Percentiles rank a stretch among this genome's conserved stretches.
Conservation (phyloP, 805 yeast species). For the Barnettozyma botsteinii region DNA sequence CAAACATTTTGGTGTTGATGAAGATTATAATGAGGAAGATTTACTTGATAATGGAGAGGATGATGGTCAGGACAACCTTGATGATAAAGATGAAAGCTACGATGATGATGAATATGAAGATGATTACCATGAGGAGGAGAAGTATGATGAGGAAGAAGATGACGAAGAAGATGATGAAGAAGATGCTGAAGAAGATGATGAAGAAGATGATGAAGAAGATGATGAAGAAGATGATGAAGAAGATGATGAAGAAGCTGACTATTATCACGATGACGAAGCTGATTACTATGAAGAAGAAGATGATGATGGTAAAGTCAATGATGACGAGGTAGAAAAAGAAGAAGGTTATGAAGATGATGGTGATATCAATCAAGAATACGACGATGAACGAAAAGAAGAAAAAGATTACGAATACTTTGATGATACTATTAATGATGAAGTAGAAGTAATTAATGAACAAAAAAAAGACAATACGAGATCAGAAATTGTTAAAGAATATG, state of each 20-base stretch:
- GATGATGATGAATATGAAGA: slow-evolving; percentile 14
- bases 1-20: slow-evolving; percentile 7
- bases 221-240: slow-evolving; percentile 25
- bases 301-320: slow-evolving; percentile 5
- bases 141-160: slow-evolving; percentile 12
- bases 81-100: slow-evolving; percentile 8
- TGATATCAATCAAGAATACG: too few relatives aligned
- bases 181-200: slow-evolving; percentile 21
- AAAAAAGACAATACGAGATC: too few relatives aligned
- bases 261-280: slow-evolving; percentile 1
- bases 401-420: too few relatives aligned
- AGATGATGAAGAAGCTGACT: slow-evolving; percentile 24
- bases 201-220: slow-evolving; percentile 8
- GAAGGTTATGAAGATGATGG: neutral
- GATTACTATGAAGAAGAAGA: slow-evolving; percentile 18
- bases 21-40: slow-evolving; percentile 4
- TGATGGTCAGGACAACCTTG: slow-evolving; percentile 10
- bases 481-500: too few relatives aligned
- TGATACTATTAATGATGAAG: too few relatives aligned
- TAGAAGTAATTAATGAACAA: too few relatives aligned
- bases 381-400: too few relatives aligned
- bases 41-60: slow-evolving; percentile 8
- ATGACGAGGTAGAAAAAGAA: slow-evolving; percentile 6
- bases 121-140: slow-evolving; percentile 10
- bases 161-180: slow-evolving; percentile 25